Conservation (phyloP, 2,329 filamentous ascomycete genomes). For the Colletotrichum orbiculare region DNA sequence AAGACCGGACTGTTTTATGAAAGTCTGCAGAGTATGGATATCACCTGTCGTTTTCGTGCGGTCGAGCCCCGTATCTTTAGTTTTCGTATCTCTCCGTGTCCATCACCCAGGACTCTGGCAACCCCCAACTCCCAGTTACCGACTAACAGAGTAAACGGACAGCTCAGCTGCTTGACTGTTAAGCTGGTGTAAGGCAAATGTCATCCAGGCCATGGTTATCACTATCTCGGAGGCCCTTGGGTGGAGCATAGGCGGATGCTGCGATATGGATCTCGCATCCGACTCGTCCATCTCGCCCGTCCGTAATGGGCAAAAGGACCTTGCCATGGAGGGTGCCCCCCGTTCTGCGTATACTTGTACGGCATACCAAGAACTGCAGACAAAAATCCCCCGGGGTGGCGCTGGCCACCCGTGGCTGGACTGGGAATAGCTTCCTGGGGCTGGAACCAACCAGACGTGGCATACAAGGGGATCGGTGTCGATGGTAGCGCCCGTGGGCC, state of each 20-base stretch:
- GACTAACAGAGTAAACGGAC: too few relatives aligned
- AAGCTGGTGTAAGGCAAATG: neutral
- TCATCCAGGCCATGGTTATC: neutral
- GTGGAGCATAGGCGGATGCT: conserved; percentile 6
- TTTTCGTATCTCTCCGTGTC: neutral
- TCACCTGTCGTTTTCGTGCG: conserved; percentile 18
- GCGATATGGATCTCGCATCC: conserved; percentile 21
- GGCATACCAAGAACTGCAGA: conserved; percentile 35
- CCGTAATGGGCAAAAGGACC: neutral
- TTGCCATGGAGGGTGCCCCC: conserved; percentile 18
- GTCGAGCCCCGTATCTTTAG: conserved; percentile 15
- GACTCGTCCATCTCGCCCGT: conserved; percentile 22
- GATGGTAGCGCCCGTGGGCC: neutral
- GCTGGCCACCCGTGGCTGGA: conserved; percentile 6
- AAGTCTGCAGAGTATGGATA: neutral
- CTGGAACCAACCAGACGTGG: conserved; percentile 26
- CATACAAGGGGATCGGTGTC: neutral
- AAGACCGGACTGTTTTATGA: conserved; percentile 16
- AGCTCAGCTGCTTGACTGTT: conserved; percentile 4
- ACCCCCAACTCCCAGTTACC: neutral
- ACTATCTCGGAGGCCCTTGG: conserved; percentile 29
- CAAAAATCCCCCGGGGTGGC: conserved; percentile 36
- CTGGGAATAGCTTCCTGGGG: conserved; percentile 18
- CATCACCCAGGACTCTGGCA: conserved; percentile 10
- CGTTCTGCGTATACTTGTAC: too few relatives aligned